Evolutionary conservation across 805 yeast species (phyloP).

Genomic region (Cyberlindnera nakhonratchasimensis): DNA sequence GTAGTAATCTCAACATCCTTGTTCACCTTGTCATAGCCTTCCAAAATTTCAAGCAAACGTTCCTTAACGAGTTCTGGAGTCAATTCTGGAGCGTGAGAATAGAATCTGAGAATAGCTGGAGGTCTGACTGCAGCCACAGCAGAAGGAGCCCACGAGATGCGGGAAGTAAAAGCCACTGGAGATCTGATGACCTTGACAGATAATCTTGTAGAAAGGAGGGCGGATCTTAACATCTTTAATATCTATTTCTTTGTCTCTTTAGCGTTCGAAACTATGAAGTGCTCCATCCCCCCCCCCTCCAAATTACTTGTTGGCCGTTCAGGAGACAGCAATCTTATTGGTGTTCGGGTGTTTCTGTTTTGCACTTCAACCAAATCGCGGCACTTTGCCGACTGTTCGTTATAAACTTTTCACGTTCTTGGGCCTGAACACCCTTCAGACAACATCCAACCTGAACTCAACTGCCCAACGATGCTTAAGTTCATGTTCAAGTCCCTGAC

Average conservation of each 20-base stretch:
- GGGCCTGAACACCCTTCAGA: not conserved
- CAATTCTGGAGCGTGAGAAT: constrained; percentile 58
- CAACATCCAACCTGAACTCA: not conserved
- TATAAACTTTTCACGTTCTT: not conserved
- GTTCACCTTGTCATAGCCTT: constrained; percentile 55
- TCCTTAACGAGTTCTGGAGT: constrained; percentile 60
- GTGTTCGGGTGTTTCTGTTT: not conserved
- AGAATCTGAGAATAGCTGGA: constrained; percentile 28
- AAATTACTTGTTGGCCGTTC: too few species aligned
- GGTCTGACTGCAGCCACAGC: not conserved
- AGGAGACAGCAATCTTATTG: too few species aligned
- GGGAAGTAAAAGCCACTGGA: constrained; percentile 1
- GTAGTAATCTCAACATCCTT: constrained; percentile 30
- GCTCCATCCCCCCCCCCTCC: too few species aligned
- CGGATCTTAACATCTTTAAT: constrained; percentile 11
- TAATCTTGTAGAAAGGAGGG: constrained; percentile 3
- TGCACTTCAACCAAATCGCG: too few species aligned
- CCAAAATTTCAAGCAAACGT: constrained; percentile 60
- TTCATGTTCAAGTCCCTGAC: constrained; percentile 27
- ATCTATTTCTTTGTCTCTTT: too few species aligned
- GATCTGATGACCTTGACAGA: not conserved
- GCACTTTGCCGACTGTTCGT: too few species aligned
- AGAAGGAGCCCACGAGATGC: not conserved
- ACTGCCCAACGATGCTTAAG: constrained; percentile 17
- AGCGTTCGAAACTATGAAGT: not conserved